phyloP scores from a whole-genome alignment of 495 filamentous ascomycete genomes.

The Aspergillus coremiiformis region DNA sequence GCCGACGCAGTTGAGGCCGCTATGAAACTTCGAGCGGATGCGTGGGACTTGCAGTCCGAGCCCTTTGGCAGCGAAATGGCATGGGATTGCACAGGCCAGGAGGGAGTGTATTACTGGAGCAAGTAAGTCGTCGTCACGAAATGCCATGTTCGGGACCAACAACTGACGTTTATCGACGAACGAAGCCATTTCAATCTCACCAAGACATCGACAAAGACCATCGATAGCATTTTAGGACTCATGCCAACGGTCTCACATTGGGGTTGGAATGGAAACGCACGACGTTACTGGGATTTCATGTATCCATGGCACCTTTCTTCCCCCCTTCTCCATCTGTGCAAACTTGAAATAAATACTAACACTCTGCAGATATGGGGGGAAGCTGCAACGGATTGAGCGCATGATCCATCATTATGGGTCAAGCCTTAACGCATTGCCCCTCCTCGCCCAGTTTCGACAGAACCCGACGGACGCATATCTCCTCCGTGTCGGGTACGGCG shows the following conservation, averaged over 20 bases:
- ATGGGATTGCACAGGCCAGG: constrained; percentile 50
- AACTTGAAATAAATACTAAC: too few species aligned
- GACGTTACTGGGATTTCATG: constrained; percentile 47
- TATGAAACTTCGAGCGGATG: constrained; percentile 36
- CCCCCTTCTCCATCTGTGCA: too few species aligned
- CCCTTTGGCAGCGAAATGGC: constrained; percentile 50
- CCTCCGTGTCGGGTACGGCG: constrained; percentile 44
- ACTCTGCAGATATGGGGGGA: constrained; percentile 30
- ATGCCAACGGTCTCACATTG: constrained; percentile 47
- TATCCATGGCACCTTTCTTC: constrained; percentile 7
- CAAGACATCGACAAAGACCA: constrained; percentile 34
- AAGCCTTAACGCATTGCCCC: constrained; percentile 42
- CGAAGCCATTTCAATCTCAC: constrained; percentile 37
- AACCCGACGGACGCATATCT: constrained; percentile 28
- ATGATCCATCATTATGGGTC: constrained; percentile 53
- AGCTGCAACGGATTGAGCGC: constrained; percentile 43
- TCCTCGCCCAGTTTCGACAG: constrained; percentile 39
- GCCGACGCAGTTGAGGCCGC: constrained; percentile 26
- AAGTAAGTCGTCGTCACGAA: too few species aligned
- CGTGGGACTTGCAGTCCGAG: constrained; percentile 35
- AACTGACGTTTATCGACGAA: neutral
- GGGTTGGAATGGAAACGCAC: constrained; percentile 49
- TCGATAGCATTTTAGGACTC: constrained; percentile 43
- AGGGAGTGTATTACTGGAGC: constrained; percentile 48
- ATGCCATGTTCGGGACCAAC: neutral